Conservation (phyloP, 345 rosid species). For the Eucalyptus virginea region DNA sequence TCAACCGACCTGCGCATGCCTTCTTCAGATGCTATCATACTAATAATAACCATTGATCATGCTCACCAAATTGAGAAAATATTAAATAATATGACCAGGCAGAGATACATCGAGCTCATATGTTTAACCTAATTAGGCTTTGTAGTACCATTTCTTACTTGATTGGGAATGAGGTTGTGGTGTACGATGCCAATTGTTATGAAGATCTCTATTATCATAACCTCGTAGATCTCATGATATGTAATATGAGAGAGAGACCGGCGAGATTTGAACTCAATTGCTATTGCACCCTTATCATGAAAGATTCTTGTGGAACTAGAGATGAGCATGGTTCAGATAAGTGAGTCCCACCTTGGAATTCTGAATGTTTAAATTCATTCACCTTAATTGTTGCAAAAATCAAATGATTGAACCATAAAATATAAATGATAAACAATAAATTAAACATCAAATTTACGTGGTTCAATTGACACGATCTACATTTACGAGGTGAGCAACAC, state of each 20-base stretch:
- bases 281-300: too few relatives aligned
- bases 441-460: neutral
- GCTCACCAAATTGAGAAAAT: neutral
- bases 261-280: too few relatives aligned
- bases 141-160: too few relatives aligned
- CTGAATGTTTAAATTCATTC: neutral
- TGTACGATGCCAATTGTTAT: too few relatives aligned
- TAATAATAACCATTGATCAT: neutral
- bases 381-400: neutral
- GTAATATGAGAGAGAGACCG: too few relatives aligned
- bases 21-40: neutral
- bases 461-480: neutral
- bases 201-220: too few relatives aligned
- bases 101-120: neutral
- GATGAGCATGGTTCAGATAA: too few relatives aligned
- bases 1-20: neutral
- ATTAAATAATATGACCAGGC: neutral
- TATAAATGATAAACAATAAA: neutral
- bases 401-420: neutral
- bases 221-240: too few relatives aligned
- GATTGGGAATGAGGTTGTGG: too few relatives aligned
- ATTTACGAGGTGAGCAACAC: neutral
- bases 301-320: too few relatives aligned
- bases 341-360: too few relatives aligned
- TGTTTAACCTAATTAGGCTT: too few relatives aligned